Evolutionary conservation across 176 grass and related monocot species (phyloP), one percentile per base, ranked within the genome.

Genomic region (Poa pratensis): DNA sequence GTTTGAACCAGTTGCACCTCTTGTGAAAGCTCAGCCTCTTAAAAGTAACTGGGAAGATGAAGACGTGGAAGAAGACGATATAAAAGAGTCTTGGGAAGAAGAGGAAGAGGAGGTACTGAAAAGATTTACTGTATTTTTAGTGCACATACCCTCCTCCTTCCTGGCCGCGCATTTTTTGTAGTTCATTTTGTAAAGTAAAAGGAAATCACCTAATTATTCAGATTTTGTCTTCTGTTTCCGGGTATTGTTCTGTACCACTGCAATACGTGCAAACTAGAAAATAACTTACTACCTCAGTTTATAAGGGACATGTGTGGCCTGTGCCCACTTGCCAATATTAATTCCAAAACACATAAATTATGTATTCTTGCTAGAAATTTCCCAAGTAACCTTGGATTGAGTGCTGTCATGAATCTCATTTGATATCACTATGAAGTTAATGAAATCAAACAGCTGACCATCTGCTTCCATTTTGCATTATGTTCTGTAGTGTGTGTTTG

Each of bases 31-130:
- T 2, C 87, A 96, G 63, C 84, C 80, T 27, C 57, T 87, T 55
- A 96, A 96, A 73, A 91, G 23, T 73, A 84, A 86, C 73, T 96
- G 94, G 91, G 94, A n/a, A 42, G 91, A 96, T 80, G 94, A 96
- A 91, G 94, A 93, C 87, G 94, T 73, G 32, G 94, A 96, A 70
- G 91, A 91, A 58, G 91, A 96, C 5, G 89, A 96, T 77, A 85
- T 93, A 69, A 96, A 96, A 77, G 94, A 96, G 16, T 96, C 94
- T 16, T 96, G 94, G 94, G 94, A 96, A 91, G 94, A 96, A 40
- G 94, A 96, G 7, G 93, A 96, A 7, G 93, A 90, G 27, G 87
- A 96, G 91, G 94, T 93, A 86, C 34, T 85, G 75, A 12, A 69
- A 79, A 62, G 7, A 4, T 76, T 40, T 42, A 3, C 30, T n/a